Evolutionary conservation across 2,329 filamentous ascomycete species (phyloP).

Genomic region (Rhexocercosporidium sp.): DNA sequence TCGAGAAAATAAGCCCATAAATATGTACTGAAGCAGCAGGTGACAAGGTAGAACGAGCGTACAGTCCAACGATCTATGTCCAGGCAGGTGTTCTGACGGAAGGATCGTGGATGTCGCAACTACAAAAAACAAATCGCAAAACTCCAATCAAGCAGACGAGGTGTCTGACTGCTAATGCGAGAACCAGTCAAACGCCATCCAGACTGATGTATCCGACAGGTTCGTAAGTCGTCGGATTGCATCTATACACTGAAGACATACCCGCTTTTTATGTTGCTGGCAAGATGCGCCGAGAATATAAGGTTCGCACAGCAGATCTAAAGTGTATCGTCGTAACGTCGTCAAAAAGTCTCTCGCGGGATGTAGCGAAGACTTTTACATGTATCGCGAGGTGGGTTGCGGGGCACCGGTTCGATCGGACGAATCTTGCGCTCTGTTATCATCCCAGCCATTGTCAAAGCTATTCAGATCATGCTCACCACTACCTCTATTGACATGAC

Average conservation of each 20-base stretch:
- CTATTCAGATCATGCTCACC: conserved; percentile 46
- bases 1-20: conserved; percentile 19
- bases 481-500: conserved; percentile 66
- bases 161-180: conserved; percentile 19
- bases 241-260: conserved; percentile 28
- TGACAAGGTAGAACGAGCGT: conserved; percentile 24
- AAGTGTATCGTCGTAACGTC: conserved; percentile 39
- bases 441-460: conserved; percentile 35
- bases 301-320: conserved; percentile 30
- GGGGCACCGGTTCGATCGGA: conserved; percentile 39
- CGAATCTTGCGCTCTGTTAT: conserved; percentile 41
- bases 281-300: conserved; percentile 25
- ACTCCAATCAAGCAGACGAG: conserved; percentile 22
- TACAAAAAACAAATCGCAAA: conserved; percentile 28
- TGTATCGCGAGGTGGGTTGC: conserved; percentile 31
- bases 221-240: conserved; percentile 26
- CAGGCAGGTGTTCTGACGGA: conserved; percentile 11
- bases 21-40: conserved; percentile 34
- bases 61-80: conserved; percentile 21
- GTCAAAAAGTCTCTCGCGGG: conserved; percentile 30
- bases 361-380: conserved; percentile 29
- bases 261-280: conserved; percentile 26
- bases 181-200: conserved; percentile 26
- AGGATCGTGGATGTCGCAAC: conserved; percentile 25
- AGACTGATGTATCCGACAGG: conserved; percentile 24